phyloP scores from a whole-genome alignment of 1,139 yeast species.

The Pichia cactophila region DNA sequence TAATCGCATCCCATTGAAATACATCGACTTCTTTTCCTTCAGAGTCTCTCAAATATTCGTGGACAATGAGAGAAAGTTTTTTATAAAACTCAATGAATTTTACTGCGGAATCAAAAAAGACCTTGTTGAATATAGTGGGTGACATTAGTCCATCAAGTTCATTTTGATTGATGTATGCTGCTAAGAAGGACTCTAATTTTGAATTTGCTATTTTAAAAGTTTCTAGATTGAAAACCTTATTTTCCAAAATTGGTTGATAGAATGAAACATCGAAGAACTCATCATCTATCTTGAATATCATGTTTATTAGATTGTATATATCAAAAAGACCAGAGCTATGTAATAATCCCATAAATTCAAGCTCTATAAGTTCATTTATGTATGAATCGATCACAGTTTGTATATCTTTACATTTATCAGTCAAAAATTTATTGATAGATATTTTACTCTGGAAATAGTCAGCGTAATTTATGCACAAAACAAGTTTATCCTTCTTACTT shows the following conservation, averaged over 20 bases:
- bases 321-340: constrained; percentile 45
- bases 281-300: constrained; percentile 60
- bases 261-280: constrained; percentile 46
- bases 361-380: constrained; percentile 31
- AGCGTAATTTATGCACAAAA: constrained; percentile 49
- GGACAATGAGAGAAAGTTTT: constrained; percentile 36
- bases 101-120: constrained; percentile 42
- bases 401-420: constrained; percentile 29
- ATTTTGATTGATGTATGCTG: constrained; percentile 55
- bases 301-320: constrained; percentile 54
- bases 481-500: constrained; percentile 24
- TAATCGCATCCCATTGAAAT: constrained; percentile 48
- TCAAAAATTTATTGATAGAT: constrained; percentile 37
- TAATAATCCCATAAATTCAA: constrained; percentile 32
- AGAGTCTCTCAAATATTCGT: constrained; percentile 33
- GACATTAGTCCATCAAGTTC: constrained; percentile 51
- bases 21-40: constrained; percentile 20
- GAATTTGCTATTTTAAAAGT: constrained; percentile 37
- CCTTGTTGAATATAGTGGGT: constrained; percentile 51
- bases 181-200: constrained; percentile 43
- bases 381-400: constrained; percentile 31
- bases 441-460: constrained; percentile 53
- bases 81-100: constrained; percentile 47
- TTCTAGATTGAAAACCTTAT: constrained; percentile 45
- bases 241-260: constrained; percentile 59